Evolutionary conservation across 2,329 filamentous ascomycete genomes (phyloP), one percentile per base, ranked within the genome.

Genomic region (Pestalotiopsis sp.): DNA sequence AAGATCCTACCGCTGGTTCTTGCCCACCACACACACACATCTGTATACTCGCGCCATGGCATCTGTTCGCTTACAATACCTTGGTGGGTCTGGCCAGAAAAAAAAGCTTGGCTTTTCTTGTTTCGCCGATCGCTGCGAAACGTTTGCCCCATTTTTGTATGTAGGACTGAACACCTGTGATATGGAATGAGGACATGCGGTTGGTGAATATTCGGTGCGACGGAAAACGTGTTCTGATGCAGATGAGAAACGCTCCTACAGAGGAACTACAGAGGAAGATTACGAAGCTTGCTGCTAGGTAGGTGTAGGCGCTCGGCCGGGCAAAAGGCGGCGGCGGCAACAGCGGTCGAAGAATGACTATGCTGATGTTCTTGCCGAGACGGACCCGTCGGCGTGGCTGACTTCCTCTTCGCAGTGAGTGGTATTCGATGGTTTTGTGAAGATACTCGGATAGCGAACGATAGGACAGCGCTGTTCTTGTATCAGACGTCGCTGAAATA

Each of bases 51-150:
- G 11, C 14, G 58, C 24, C 14, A 30, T 65, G 44, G 56, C 11
- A 55, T 65, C 11, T 26, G n/a, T 65, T 26, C 14, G 26, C 35
- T n/a, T 22, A 14, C 4, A 30, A 24, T 48, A 14, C 6, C 44
- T 22, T 20, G 24, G 24, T 57, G 35, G 62, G n/a, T 65, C 22
- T 35, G 30, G 30, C 30, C 30, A 7, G 7, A 35, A 35, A 35
- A 9, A 30, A 35, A 35, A 35, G 30, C 30, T 35, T 57, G 30
- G 62, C 22, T n/a, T 35, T 65, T 17, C 11, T 64, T 68, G 67
- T 68, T 68, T 68, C 67, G 67, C 22, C 66, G 67, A 68, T 68
- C 67, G 40, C 66, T 38, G 26, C 22, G 14, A 62, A 52, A 22
- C 24, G 52, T 35, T 35, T 35, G 30, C 30, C 30, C 30, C 30